Base-by-base conservation (phyloP, 345 rosid genomes). In the Aurinia saxatilis region DNA sequence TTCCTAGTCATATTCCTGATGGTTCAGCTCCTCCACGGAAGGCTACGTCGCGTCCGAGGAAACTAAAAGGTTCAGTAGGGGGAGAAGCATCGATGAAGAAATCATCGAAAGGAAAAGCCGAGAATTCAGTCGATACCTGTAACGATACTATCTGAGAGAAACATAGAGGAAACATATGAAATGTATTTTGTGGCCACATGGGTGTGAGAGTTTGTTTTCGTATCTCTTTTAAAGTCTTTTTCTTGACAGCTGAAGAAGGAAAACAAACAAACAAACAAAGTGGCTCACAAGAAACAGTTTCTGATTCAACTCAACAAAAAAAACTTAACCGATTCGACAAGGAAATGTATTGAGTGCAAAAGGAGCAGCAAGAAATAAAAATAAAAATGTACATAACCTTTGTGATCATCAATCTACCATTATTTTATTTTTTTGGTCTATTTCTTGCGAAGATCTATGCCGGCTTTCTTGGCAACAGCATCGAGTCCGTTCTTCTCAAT, bases 401-500 rank as follows among this genome's bases (percentile, higher is more conserved):
- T 48, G 25, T 14, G 5, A 35, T 27, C 11, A 35, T 27, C 11
- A 39, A 31, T 46, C 19, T 23, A 56, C 2, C 3, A 45, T 3
- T 2, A 1, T 10, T 34, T 34, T 8, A n/a, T n/a, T n/a, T n/a
- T n/a, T n/a, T n/a, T n/a, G n/a, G n/a, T 39, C 57, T 72, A 72
- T 45, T 72, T 56, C 79, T 87, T 93, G 39, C 88, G 59, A 67
- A 93, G 91, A 79, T 93, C 95, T 5, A 93, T 82, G 50, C 96
- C 96, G 0, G 97, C 96, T 77, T 93, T 93, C 80, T 89, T 90
- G 69, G 99, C 96, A 61, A 93, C 97, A 38, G 97, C 97, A 59
- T 89, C 97, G 34, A 89, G 79, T 35, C 99, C 96, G 10, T 93
- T 87, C 70, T 93, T 93, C 80, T 93, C 96, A 38, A 88, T 87